phyloP scores from a whole-genome alignment of 2,329 filamentous ascomycete species.

The Neofusicoccum cordaticola region DNA sequence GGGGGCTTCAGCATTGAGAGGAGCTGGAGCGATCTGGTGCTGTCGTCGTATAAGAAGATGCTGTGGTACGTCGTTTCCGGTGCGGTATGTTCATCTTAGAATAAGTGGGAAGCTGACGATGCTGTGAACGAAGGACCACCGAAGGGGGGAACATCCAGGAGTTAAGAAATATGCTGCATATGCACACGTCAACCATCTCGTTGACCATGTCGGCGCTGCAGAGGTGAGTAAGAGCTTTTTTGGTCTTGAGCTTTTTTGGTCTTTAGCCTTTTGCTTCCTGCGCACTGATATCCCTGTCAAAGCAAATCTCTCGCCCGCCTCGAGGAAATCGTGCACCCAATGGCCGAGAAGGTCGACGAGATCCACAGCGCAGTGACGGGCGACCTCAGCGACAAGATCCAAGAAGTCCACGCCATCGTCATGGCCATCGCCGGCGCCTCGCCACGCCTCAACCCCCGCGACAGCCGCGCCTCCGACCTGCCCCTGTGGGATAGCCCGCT shows the following conservation, averaged over 20 bases:
- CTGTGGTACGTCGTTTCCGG: conserved; percentile 33
- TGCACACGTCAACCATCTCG: conserved; percentile 42
- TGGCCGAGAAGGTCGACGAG: conserved; percentile 32
- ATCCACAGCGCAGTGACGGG: conserved; percentile 26
- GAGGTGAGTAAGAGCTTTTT: conserved; percentile 27
- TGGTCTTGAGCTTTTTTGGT: too few species aligned
- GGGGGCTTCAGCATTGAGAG: conserved; percentile 43
- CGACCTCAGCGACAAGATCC: conserved; percentile 27
- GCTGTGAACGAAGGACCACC: conserved; percentile 28
- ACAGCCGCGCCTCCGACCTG: conserved; percentile 8
- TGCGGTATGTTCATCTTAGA: background rate
- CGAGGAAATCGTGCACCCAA: conserved; percentile 29
- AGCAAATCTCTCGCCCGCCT: conserved; percentile 21
- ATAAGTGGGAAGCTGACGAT: background rate
- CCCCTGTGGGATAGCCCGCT: conserved; percentile 4
- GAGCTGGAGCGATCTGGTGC: conserved; percentile 43
- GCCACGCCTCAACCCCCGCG: conserved; percentile 11
- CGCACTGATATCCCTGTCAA: background rate
- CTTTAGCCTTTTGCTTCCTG: too few species aligned
- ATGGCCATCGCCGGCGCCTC: conserved; percentile 24
- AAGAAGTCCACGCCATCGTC: conserved; percentile 31
- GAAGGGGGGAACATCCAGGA: conserved; percentile 42
- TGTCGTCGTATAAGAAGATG: conserved; percentile 43
- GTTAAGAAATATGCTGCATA: conserved; percentile 40
- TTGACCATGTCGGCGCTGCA: conserved; percentile 43